These are phyloP conservation scores for Rhodotorula paludigena DNA, from an alignment of 768 basidiomycete species.

Conservation along the genomic window DNA sequence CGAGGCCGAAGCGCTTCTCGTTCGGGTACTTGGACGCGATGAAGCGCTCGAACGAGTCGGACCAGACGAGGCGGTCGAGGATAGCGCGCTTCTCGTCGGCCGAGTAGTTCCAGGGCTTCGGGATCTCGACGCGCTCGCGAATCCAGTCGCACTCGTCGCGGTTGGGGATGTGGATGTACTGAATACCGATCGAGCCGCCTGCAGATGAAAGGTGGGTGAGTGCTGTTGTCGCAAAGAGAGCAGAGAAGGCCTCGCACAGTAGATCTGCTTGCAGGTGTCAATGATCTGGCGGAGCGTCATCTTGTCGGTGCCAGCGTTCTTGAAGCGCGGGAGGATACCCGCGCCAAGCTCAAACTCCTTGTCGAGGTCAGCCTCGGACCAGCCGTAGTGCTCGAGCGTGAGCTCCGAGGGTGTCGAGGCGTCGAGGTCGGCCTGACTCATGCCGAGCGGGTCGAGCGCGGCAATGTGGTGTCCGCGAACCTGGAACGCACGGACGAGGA, in stretches of 20 bases:
- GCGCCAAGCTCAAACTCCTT: constrained; percentile 92
- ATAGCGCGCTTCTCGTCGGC: constrained; percentile 99
- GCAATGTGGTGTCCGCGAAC: constrained; percentile 96
- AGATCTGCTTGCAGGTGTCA: constrained; percentile 80
- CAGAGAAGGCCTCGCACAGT: constrained; percentile 61
- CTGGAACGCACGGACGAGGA: constrained; percentile 96
- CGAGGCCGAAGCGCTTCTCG: constrained; percentile 98
- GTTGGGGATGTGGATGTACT: constrained; percentile 94
- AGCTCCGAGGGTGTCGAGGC: constrained; percentile 78
- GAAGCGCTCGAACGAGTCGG: constrained; percentile 98
- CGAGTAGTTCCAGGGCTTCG: constrained; percentile 95
- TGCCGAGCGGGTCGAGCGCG: constrained; percentile 90
- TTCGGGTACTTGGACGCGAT: constrained; percentile 98
- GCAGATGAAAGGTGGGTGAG: not conserved
- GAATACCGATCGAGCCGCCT: constrained; percentile 84
- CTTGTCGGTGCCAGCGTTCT: constrained; percentile 72
- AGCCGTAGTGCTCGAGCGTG: constrained; percentile 88
- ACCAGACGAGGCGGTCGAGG: constrained; percentile 98
- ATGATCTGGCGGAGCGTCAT: constrained; percentile 91
- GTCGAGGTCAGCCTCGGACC: constrained; percentile 86
- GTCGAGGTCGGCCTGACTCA: constrained; percentile 80
- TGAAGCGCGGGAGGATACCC: constrained; percentile 93
- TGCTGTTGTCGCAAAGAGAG: not conserved
- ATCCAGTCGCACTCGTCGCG: constrained; percentile 99
- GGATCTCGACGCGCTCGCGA: constrained; percentile 87